Percentiles rank a stretch among this genome's conserved stretches.
Conservation (phyloP, 176 grass and related monocot genomes). For the Themeda triandra region DNA sequence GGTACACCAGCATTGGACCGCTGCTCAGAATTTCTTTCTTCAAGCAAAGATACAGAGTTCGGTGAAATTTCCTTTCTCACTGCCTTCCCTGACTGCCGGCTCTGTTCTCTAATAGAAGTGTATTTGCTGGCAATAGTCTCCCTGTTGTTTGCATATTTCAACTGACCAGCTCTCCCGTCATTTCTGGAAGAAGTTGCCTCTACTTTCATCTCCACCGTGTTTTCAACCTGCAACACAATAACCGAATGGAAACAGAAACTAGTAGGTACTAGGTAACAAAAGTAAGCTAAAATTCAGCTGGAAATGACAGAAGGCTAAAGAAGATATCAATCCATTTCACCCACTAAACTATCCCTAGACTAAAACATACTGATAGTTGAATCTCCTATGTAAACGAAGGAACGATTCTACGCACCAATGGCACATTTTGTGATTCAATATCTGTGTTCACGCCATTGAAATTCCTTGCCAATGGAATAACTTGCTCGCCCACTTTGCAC, state of each 20-base stretch:
- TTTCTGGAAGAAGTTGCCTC: conserved; percentile 44
- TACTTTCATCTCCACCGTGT: conserved; percentile 52
- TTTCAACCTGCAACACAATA: conserved; percentile 51
- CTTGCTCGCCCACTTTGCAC: conserved; percentile 90
- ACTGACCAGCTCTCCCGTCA: conserved; percentile 38
- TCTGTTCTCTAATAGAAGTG: conserved; percentile 71
- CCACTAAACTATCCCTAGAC: neutral
- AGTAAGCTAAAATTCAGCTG: neutral
- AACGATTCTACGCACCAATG: conserved; percentile 30
- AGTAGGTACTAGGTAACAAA: conserved; percentile 6
- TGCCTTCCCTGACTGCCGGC: conserved; percentile 38
- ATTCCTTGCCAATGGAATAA: conserved; percentile 97
- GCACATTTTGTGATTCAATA: conserved; percentile 66
- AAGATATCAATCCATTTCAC: neutral
- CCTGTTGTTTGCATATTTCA: conserved; percentile 58
- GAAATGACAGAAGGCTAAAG: neutral
- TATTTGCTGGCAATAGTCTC: conserved; percentile 81
- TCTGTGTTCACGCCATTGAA: conserved; percentile 69
- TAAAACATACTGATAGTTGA: neutral
- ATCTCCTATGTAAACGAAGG: neutral
- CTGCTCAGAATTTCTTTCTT: conserved; percentile 48
- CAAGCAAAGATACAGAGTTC: conserved; percentile 69
- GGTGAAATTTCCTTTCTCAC: conserved; percentile 55
- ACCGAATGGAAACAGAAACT: neutral
- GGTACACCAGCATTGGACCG: conserved; percentile 22